A percentile compares a stretch with the other conserved stretches of the same genome.
Conservation (phyloP, 1,139 yeast species). For the Pichia sp. region DNA sequence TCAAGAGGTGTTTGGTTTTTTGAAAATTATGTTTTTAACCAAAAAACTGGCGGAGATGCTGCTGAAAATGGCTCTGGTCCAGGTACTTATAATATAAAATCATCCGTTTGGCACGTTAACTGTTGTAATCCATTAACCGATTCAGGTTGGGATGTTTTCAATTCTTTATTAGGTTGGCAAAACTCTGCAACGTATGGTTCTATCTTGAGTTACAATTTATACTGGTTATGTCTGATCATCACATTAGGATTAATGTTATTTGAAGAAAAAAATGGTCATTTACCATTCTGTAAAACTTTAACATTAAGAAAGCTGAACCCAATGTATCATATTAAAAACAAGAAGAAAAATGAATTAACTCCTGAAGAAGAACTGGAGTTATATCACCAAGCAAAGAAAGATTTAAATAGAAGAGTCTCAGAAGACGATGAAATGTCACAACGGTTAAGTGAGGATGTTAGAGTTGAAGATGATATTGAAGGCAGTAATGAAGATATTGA, state of each 20-base stretch:
- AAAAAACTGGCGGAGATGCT: constrained; percentile 78
- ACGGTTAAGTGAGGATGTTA: not conserved
- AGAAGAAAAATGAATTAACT: constrained; percentile 55
- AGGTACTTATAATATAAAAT: constrained; percentile 74
- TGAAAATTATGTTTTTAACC: constrained; percentile 57
- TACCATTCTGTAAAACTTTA: constrained; percentile 51
- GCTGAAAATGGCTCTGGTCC: constrained; percentile 87
- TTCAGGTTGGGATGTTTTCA: constrained; percentile 91
- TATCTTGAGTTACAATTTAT: constrained; percentile 71
- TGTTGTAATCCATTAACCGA: constrained; percentile 87
- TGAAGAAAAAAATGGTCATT: constrained; percentile 63
- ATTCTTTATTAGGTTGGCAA: constrained; percentile 84
- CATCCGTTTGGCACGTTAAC: constrained; percentile 87
- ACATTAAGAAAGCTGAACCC: constrained; percentile 58
- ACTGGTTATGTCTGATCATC: constrained; percentile 63
- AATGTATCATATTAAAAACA: constrained; percentile 61
- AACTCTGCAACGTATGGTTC: constrained; percentile 87
- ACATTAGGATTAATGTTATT: constrained; percentile 52
- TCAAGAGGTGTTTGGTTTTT: constrained; percentile 88
- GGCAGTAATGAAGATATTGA: not conserved
- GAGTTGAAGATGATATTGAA: not conserved
- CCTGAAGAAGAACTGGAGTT: constrained; percentile 46
- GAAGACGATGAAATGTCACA: constrained; percentile 10
- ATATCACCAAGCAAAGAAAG: constrained; percentile 39
- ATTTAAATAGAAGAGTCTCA: constrained; percentile 29